A percentile compares a stretch with the other conserved stretches of the same genome.
Conservation (phyloP, 805 yeast species). For the Helenozyma rhizophorensis region DNA sequence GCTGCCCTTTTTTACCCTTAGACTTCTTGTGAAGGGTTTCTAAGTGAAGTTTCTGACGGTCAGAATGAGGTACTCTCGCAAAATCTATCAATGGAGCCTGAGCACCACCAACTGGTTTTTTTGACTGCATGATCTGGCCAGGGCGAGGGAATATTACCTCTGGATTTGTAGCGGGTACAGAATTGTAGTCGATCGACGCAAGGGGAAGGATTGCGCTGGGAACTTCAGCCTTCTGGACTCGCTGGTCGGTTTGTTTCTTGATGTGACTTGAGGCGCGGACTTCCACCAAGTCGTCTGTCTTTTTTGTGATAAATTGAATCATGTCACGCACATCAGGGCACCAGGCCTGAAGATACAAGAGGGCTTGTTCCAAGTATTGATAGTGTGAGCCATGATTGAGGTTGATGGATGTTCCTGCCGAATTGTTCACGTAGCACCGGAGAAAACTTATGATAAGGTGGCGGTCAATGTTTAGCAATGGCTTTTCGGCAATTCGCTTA, state of each 20-base stretch:
- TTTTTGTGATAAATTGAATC: slow-evolving; percentile 3
- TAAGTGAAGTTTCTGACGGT: slow-evolving; percentile 11
- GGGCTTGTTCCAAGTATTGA: slow-evolving; percentile 25
- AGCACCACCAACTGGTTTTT: slow-evolving; percentile 18
- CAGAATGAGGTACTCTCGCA: slow-evolving; percentile 20
- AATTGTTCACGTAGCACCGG: slow-evolving; percentile 23
- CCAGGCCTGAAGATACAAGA: slow-evolving; percentile 29
- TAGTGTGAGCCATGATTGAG: slow-evolving; percentile 25
- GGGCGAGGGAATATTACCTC: slow-evolving; percentile 28
- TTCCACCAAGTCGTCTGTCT: background rate
- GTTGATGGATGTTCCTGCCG: slow-evolving; percentile 24
- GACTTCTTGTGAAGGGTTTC: slow-evolving; percentile 16
- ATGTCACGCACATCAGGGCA: slow-evolving; percentile 26
- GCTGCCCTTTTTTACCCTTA: slow-evolving; percentile 19
- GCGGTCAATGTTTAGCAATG: slow-evolving; percentile 25
- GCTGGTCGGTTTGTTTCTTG: slow-evolving; percentile 6
- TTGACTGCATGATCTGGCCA: slow-evolving; percentile 19
- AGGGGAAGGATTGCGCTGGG: slow-evolving; percentile 10
- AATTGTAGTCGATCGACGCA: slow-evolving; percentile 4
- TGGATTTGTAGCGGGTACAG: slow-evolving; percentile 22
- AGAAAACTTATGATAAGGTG: slow-evolving; percentile 29
- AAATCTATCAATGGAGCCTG: slow-evolving; percentile 36
- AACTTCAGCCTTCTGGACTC: slow-evolving; percentile 3
- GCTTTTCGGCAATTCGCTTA: slow-evolving; percentile 9
- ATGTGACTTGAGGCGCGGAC: slow-evolving; percentile 4